Conservation (phyloP, 306 rosid species). For the Cicer cuneatum region DNA sequence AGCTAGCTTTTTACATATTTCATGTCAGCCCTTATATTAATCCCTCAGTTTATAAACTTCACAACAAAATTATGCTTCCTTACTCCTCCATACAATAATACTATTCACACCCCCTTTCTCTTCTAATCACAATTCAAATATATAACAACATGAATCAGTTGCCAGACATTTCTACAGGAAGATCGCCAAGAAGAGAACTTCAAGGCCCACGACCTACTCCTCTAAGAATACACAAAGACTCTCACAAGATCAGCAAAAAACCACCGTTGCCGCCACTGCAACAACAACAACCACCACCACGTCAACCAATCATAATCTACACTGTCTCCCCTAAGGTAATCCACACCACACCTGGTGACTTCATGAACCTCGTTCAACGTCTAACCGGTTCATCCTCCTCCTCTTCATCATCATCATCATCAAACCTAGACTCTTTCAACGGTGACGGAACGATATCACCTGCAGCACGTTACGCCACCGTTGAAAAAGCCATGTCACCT, state of each 20-base stretch:
- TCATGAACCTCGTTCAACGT: constrained; percentile 85
- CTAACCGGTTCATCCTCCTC: constrained; percentile 64
- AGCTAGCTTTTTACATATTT: constrained; percentile 18
- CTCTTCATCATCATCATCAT: constrained; percentile 4
- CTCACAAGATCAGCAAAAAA: constrained; percentile 70
- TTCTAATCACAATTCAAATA: background rate
- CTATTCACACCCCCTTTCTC: background rate
- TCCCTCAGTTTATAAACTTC: background rate
- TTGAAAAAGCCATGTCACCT: constrained; percentile 59
- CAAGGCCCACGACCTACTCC: constrained; percentile 87
- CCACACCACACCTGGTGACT: constrained; percentile 77
- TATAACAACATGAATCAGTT: constrained; percentile 44
- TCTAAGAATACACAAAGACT: constrained; percentile 67
- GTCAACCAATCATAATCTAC: constrained; percentile 79
- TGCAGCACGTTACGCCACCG: constrained; percentile 63
- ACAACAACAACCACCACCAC: constrained; percentile 45
- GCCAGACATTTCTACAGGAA: constrained; percentile 47
- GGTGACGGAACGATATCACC: constrained; percentile 48
- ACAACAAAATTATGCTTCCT: constrained; percentile 39
- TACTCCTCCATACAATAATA: background rate
- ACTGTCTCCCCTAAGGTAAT: constrained; percentile 80
- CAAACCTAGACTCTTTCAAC: constrained; percentile 36
- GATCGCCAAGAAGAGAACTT: constrained; percentile 72
- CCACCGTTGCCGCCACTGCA: constrained; percentile 64
- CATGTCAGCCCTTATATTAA: constrained; percentile 43